Evolutionary conservation across 345 rosid species (phyloP).

Genomic region (Hirschfeldia incana): DNA sequence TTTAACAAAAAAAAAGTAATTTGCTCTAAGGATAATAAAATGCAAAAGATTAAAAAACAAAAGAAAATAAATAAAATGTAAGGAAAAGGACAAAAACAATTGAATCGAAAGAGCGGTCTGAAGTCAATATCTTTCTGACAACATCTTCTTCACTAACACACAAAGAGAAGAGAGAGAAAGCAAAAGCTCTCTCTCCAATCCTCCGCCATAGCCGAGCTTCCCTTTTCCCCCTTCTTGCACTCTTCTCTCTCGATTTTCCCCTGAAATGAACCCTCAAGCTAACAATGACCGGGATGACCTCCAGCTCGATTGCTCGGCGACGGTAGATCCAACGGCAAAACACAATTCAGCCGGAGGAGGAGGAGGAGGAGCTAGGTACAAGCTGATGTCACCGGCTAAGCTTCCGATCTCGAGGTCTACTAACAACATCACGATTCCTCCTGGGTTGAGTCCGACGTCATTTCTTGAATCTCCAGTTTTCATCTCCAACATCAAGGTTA

Average conservation of each 20-base stretch:
- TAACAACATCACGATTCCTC: conserved; percentile 64
- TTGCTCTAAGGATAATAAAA: neutral
- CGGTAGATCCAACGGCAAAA: conserved; percentile 38
- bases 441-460: conserved; percentile 93
- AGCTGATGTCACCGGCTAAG: conserved; percentile 98
- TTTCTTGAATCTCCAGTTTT: conserved; percentile 95
- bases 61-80: neutral
- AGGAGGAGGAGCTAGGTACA: conserved; percentile 63
- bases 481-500: conserved; percentile 85
- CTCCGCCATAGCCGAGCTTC: conserved; percentile 9
- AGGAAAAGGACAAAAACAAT: neutral
- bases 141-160: conserved; percentile 34
- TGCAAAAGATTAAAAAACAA: neutral
- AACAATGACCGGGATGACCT: conserved; percentile 27
- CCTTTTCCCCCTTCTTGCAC: neutral
- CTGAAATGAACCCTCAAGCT: conserved; percentile 43
- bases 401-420: conserved; percentile 94
- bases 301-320: conserved; percentile 28
- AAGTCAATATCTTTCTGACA: conserved; percentile 45
- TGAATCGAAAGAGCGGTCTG: neutral
- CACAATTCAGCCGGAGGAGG: conserved; percentile 24
- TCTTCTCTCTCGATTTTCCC: conserved; percentile 1
- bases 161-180: neutral
- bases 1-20: neutral
- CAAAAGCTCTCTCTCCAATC: neutral